Percentiles rank a stretch among this genome's conserved stretches.
These are phyloP conservation scores for Hypericum perforatum DNA, from an alignment of 345 rosid species.

Conservation along the genomic window DNA sequence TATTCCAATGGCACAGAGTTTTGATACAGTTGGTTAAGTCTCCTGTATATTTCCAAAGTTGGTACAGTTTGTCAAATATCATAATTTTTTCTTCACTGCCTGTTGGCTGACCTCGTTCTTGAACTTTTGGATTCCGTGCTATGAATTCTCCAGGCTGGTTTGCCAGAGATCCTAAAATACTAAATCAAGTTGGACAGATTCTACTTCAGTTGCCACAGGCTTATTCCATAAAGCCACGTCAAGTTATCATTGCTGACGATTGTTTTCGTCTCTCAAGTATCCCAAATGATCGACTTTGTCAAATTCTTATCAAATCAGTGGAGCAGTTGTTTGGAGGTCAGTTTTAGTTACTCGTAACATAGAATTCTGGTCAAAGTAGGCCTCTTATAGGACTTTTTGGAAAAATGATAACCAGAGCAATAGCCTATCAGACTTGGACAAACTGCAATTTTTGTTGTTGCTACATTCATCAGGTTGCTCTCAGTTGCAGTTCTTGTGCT, in stretches of 20 bases:
- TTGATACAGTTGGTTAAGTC: conserved; percentile 96
- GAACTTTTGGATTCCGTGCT: not conserved
- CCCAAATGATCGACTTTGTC: conserved; percentile 38
- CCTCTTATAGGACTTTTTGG: no score
- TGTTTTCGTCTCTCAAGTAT: conserved; percentile 61
- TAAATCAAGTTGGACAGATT: conserved; percentile 52
- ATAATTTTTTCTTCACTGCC: no score
- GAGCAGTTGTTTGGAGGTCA: conserved; percentile 60
- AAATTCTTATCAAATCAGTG: conserved; percentile 41
- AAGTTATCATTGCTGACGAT: conserved; percentile 54
- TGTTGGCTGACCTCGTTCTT: not conserved
- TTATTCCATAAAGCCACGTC: conserved; percentile 30
- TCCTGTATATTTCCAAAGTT: no score
- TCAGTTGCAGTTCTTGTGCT: not conserved
- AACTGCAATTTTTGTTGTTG: not conserved
- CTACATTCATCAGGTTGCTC: not conserved
- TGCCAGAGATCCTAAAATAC: conserved; percentile 58
- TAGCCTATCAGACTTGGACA: no score
- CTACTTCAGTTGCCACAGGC: no score
- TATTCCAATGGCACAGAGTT: conserved; percentile 78
- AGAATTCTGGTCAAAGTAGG: not conserved
- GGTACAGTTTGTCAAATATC: no score
- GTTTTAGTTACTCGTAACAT: not conserved
- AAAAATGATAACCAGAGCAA: no score
- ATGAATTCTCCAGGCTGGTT: conserved; percentile 63